These are phyloP conservation scores for Inonotus obliquus DNA, from an alignment of 1,284 basidiomycete species.

Conservation along the genomic window DNA sequence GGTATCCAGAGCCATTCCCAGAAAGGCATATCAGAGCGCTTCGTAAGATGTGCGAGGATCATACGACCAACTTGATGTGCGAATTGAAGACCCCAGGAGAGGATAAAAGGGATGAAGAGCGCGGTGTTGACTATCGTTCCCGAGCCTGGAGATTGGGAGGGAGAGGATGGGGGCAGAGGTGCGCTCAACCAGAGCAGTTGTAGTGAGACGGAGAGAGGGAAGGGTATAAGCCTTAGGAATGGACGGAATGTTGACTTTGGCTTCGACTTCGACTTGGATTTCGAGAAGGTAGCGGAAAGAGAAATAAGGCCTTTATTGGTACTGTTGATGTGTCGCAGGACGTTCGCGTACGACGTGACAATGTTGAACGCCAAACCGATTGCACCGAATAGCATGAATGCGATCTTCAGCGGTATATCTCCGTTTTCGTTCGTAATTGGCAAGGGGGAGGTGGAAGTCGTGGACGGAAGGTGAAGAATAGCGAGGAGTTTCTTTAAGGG, in stretches of 20 bases:
- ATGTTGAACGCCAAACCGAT: conserved; percentile 84
- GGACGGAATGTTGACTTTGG: conserved; percentile 41
- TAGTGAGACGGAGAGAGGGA: conserved; percentile 62
- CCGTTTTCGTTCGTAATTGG: conserved; percentile 42
- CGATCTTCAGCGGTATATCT: conserved; percentile 77
- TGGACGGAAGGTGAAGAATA: not conserved
- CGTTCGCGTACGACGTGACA: conserved; percentile 73
- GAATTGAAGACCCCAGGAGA: conserved; percentile 86
- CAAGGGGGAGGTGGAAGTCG: too few species aligned
- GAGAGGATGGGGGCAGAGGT: conserved; percentile 54
- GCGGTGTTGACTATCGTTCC: conserved; percentile 41
- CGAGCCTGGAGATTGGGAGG: not conserved
- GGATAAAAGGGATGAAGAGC: conserved; percentile 82
- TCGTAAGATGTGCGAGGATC: conserved; percentile 92
- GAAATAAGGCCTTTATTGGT: conserved; percentile 43
- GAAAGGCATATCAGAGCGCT: conserved; percentile 60
- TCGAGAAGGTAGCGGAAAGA: too few species aligned
- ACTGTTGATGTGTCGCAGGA: conserved; percentile 50
- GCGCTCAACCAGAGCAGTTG: conserved; percentile 81
- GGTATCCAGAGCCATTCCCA: conserved; percentile 88
- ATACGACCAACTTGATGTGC: conserved; percentile 87
- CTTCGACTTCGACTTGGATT: conserved; percentile 45
- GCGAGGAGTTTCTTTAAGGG: not conserved
- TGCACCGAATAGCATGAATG: conserved; percentile 81
- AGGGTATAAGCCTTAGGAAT: conserved; percentile 75